Percentiles rank a stretch among this genome's conserved stretches.
Evolutionary conservation across 2,329 filamentous ascomycete genomes (phyloP).

Genomic region (Chlorencoelia australis): DNA sequence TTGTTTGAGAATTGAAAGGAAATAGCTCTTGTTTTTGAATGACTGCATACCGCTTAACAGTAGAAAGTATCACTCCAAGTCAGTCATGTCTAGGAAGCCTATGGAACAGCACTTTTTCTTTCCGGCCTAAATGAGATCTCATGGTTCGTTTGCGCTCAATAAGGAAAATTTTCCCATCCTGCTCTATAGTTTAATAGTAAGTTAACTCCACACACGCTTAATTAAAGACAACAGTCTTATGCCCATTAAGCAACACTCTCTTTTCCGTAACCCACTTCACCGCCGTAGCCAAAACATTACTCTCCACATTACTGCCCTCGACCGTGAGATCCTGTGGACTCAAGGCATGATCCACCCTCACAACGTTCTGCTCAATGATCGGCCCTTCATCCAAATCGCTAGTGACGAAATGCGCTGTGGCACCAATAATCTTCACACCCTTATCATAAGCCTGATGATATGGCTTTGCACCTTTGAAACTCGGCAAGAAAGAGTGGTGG

Average conservation of each 20-base stretch:
- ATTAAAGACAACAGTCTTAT: constrained; percentile 69
- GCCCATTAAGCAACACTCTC: constrained; percentile 66
- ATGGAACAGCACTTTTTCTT: no score
- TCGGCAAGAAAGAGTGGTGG: constrained; percentile 78
- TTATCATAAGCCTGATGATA: constrained; percentile 83
- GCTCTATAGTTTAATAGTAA: no score
- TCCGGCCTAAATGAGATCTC: no score
- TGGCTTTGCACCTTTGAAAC: constrained; percentile 80
- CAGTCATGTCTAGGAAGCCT: no score
- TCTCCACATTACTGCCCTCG: constrained; percentile 76
- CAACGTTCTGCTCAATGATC: constrained; percentile 78
- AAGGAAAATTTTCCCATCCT: no score
- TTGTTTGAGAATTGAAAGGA: no score
- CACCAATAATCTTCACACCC: constrained; percentile 81
- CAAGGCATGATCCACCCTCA: constrained; percentile 67
- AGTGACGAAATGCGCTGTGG: constrained; percentile 78
- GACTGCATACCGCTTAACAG: no score
- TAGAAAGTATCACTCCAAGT: no score
- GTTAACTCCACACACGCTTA: constrained; percentile 6
- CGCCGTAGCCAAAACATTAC: constrained; percentile 68
- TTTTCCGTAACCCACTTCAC: constrained; percentile 79
- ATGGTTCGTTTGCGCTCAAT: no score
- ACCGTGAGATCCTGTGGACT: constrained; percentile 66
- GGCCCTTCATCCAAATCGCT: constrained; percentile 78
- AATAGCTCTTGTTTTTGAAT: no score